Percentiles rank a stretch among this genome's conserved stretches.
phyloP scores from a whole-genome alignment of 2,329 filamentous ascomycete genomes.

The Beauveria bassiana region DNA sequence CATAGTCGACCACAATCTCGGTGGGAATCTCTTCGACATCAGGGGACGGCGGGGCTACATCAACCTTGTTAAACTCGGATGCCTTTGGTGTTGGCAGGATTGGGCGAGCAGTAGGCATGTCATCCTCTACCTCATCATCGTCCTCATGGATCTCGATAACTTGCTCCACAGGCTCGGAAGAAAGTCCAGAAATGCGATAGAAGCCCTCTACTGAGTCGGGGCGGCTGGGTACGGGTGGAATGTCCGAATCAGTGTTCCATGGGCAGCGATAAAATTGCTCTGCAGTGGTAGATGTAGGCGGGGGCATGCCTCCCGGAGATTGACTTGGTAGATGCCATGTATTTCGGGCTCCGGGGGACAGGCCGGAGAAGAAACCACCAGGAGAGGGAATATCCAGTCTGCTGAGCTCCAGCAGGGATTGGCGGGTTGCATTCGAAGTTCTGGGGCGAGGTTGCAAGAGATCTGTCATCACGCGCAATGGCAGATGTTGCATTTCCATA shows the following conservation, averaged over 20 bases:
- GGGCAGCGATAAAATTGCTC: conserved; percentile 85
- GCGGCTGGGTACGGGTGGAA: conserved; percentile 28
- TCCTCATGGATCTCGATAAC: conserved; percentile 52
- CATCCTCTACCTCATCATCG: conserved; percentile 43
- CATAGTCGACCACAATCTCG: conserved; percentile 63
- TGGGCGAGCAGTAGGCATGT: conserved; percentile 61
- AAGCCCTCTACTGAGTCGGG: conserved; percentile 31
- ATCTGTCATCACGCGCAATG: conserved; percentile 40
- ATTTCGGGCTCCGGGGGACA: conserved; percentile 66
- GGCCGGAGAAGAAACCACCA: conserved; percentile 81
- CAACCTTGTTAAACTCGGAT: conserved; percentile 23
- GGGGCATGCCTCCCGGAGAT: conserved; percentile 45
- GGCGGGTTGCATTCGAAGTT: conserved; percentile 29
- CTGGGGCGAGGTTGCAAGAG: conserved; percentile 21
- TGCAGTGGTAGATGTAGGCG: conserved; percentile 82
- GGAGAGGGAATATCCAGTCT: conserved; percentile 85
- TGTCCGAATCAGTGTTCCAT: conserved; percentile 49
- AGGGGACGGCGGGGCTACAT: conserved; percentile 32
- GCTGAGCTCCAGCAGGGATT: conserved; percentile 65
- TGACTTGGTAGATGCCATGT: conserved; percentile 67
- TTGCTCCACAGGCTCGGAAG: conserved; percentile 53
- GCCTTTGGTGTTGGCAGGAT: conserved; percentile 25
- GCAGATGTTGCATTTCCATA: conserved; percentile 43
- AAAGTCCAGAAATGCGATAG: conserved; percentile 30
- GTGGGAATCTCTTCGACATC: conserved; percentile 50